A percentile compares a stretch with the other conserved stretches of the same genome.
Evolutionary conservation across 352 stramenopile genomes (phyloP).

Genomic region (Phytophthora tentaculata): DNA sequence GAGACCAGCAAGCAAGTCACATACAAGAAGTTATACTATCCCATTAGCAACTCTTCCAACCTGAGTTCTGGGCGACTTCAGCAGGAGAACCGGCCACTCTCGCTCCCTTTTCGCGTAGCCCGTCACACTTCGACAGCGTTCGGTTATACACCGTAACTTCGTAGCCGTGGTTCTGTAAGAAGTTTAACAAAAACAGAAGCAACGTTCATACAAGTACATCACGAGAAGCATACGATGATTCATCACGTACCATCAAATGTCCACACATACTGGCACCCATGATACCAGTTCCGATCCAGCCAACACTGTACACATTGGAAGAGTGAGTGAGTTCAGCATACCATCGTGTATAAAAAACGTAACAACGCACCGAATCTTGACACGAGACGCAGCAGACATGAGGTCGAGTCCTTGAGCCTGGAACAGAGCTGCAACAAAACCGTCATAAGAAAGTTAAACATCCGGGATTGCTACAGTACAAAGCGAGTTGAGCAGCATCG

Average conservation of each 20-base stretch:
- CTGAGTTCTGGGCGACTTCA: slow-evolving; percentile 79
- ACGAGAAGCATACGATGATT: not conserved
- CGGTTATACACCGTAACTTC: slow-evolving; percentile 89
- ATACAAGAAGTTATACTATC: not conserved
- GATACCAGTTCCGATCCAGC: slow-evolving; percentile 88
- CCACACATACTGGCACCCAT: slow-evolving; percentile 91
- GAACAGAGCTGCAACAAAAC: slow-evolving; percentile 49
- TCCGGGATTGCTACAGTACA: not conserved
- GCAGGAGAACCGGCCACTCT: slow-evolving; percentile 74
- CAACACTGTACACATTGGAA: slow-evolving; percentile 49
- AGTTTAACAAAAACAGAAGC: not conserved
- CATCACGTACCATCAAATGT: slow-evolving; percentile 76
- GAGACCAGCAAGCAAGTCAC: not conserved
- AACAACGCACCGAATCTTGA: slow-evolving; percentile 61
- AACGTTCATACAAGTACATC: slow-evolving; percentile 2
- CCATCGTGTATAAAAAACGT: not conserved
- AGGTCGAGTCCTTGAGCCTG: slow-evolving; percentile 65
- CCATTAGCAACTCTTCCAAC: slow-evolving; percentile 31
- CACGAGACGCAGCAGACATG: slow-evolving; percentile 52
- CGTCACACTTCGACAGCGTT: slow-evolving; percentile 82
- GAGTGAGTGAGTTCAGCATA: not conserved
- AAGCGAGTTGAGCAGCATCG: slow-evolving; percentile 10
- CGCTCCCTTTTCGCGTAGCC: slow-evolving; percentile 77
- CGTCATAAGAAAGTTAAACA: slow-evolving; percentile 16
- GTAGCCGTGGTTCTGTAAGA: slow-evolving; percentile 76